A percentile compares a stretch with the other conserved stretches of the same genome.
These are phyloP conservation scores for Arxiozyma bovina DNA, from an alignment of 1,139 yeast genomes.

Conservation along the genomic window DNA sequence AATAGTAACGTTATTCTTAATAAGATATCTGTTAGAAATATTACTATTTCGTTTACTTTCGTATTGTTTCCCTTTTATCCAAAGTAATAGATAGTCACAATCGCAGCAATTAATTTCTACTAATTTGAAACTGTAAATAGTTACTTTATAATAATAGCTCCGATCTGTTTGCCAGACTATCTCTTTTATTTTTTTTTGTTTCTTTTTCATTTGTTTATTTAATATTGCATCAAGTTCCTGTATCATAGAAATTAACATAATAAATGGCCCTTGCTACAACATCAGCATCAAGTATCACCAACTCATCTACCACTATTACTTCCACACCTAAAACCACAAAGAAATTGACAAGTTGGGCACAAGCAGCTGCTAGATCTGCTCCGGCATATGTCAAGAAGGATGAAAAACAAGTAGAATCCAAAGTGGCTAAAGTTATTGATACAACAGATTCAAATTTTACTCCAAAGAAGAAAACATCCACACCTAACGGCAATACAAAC, in stretches of 20 bases:
- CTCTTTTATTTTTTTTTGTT: neutral
- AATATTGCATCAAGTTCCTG: neutral
- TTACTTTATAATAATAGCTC: neutral
- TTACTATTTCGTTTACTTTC: too few species aligned
- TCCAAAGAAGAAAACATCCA: conserved; percentile 6
- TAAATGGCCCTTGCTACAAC: conserved; percentile 1
- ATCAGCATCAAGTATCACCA: neutral
- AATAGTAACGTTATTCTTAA: too few species aligned
- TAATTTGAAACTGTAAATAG: neutral
- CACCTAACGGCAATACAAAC: neutral
- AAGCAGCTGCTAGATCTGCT: conserved; percentile 27
- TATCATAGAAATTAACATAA: neutral
- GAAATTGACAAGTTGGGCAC: conserved; percentile 29
- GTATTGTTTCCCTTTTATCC: too few species aligned
- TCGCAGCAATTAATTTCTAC: too few species aligned
- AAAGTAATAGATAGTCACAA: too few species aligned
- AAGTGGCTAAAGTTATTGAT: neutral
- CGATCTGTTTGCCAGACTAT: neutral
- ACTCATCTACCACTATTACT: conserved; percentile 6
- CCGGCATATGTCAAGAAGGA: conserved; percentile 6
- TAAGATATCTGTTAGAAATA: too few species aligned
- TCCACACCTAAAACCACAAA: conserved; percentile 11
- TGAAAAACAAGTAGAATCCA: conserved; percentile 5
- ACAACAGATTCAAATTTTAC: neutral
- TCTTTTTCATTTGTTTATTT: neutral